Evolutionary conservation across 2,329 filamentous ascomycete genomes (phyloP).

Genomic region (Sporothrix mexicana): DNA sequence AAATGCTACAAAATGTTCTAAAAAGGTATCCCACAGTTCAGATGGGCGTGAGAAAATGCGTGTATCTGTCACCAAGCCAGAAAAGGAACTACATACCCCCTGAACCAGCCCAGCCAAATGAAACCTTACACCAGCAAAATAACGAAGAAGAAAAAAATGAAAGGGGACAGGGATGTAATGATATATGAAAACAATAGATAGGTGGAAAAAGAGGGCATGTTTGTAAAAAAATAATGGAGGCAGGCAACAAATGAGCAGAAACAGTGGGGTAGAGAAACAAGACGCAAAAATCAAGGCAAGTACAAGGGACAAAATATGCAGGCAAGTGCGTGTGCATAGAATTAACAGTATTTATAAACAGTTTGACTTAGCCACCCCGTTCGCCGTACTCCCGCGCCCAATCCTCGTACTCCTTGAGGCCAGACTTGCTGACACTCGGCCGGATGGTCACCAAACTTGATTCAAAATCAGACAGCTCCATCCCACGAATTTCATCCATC

Average conservation of each 20-base stretch:
- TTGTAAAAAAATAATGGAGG: no score
- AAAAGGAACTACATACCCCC: no score
- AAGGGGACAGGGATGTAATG: not conserved
- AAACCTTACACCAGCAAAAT: not conserved
- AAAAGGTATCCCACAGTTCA: not conserved
- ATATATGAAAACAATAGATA: not conserved
- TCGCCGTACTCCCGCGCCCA: conserved; percentile 96
- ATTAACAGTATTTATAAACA: not conserved
- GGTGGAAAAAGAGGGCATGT: no score
- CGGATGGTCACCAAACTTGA: conserved; percentile 83
- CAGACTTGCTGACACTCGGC: conserved; percentile 85
- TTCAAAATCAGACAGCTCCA: conserved; percentile 81
- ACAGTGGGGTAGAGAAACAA: not conserved
- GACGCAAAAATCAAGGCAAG: not conserved
- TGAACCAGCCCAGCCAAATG: no score
- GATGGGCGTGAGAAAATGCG: not conserved
- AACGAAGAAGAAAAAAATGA: not conserved
- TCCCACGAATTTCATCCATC: conserved; percentile 92
- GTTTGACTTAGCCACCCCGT: conserved; percentile 68
- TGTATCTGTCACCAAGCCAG: no score
- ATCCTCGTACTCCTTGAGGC: conserved; percentile 87
- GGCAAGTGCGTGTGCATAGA: conserved; percentile 16
- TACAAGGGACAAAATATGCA: not conserved
- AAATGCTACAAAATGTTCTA: not conserved
- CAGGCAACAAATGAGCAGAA: not conserved